A percentile compares a stretch with the other conserved stretches of the same genome.
Conservation (phyloP, 805 yeast species). For the Brettanomyces bruxellensis region DNA sequence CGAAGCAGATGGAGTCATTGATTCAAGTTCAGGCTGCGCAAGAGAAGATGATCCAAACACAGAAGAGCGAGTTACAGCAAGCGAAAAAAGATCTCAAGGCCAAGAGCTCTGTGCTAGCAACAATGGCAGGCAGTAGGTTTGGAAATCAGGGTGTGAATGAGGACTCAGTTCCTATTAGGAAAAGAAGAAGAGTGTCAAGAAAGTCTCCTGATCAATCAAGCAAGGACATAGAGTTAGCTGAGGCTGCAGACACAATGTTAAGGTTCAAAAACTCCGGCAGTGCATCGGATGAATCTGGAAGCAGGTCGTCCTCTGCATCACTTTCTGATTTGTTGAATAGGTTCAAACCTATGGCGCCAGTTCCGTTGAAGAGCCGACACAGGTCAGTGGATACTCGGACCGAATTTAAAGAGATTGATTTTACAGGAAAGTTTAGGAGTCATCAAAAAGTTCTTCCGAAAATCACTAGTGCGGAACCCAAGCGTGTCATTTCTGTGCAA, state of each 20-base stretch:
- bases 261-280: constrained; percentile 16
- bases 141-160: no score
- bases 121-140: no score
- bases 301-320: neutral
- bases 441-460: neutral
- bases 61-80: no score
- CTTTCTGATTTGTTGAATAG: constrained; percentile 1
- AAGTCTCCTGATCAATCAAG: no score
- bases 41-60: no score
- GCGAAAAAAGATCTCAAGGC: no score
- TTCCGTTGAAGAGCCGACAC: constrained; percentile 39
- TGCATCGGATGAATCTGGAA: constrained; percentile 7
- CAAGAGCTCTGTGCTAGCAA: no score
- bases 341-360: constrained; percentile 60
- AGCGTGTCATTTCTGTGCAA: neutral
- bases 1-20: no score
- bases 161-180: no score
- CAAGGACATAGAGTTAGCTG: neutral
- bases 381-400: constrained; percentile 1
- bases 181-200: no score
- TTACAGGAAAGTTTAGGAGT: constrained; percentile 35
- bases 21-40: no score
- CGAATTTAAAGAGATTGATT: constrained; percentile 38
- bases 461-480: neutral
- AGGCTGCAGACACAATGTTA: constrained; percentile 23